Evolutionary conservation across 768 basidiomycete genomes (phyloP).

Genomic region (Steccherinum ochraceum): DNA sequence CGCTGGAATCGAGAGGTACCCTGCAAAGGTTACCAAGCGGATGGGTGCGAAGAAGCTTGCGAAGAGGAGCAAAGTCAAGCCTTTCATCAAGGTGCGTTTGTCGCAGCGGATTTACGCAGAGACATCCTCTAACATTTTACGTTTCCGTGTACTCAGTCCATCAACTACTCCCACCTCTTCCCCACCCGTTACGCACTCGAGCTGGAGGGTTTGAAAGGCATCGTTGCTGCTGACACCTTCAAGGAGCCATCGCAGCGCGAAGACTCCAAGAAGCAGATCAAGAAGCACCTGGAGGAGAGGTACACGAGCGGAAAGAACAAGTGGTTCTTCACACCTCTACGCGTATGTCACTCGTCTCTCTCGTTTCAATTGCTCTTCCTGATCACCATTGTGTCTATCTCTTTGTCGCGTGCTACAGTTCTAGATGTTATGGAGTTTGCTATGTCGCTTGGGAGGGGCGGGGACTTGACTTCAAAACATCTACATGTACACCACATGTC

Average conservation of each 20-base stretch:
- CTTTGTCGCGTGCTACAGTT: constrained; percentile 21
- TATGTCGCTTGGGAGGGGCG: constrained; percentile 8
- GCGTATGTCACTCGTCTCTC: constrained; percentile 40
- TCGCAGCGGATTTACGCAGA: neutral
- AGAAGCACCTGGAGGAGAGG: constrained; percentile 94
- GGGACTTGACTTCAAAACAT: constrained; percentile 24
- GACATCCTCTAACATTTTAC: neutral
- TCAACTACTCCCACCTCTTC: constrained; percentile 99
- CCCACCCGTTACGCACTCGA: constrained; percentile 98
- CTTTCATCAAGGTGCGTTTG: constrained; percentile 90
- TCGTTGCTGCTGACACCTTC: constrained; percentile 84
- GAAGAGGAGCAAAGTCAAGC: constrained; percentile 95
- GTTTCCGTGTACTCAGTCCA: constrained; percentile 40
- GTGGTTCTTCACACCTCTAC: constrained; percentile 92
- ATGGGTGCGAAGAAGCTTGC: constrained; percentile 97
- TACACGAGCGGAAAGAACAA: constrained; percentile 93
- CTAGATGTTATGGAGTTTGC: constrained; percentile 13
- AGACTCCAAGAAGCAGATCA: constrained; percentile 92
- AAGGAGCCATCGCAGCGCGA: constrained; percentile 95
- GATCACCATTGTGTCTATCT: too few relatives aligned
- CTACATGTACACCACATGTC: constrained; percentile 32
- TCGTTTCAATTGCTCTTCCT: neutral
- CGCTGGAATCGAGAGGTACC: constrained; percentile 97
- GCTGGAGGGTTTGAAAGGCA: constrained; percentile 89
- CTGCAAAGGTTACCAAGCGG: constrained; percentile 92